A percentile compares a stretch with the other conserved stretches of the same genome.
These are phyloP conservation scores for Leishmania mexicana DNA, from an alignment of 208 protist genomes.

Conservation along the genomic window DNA sequence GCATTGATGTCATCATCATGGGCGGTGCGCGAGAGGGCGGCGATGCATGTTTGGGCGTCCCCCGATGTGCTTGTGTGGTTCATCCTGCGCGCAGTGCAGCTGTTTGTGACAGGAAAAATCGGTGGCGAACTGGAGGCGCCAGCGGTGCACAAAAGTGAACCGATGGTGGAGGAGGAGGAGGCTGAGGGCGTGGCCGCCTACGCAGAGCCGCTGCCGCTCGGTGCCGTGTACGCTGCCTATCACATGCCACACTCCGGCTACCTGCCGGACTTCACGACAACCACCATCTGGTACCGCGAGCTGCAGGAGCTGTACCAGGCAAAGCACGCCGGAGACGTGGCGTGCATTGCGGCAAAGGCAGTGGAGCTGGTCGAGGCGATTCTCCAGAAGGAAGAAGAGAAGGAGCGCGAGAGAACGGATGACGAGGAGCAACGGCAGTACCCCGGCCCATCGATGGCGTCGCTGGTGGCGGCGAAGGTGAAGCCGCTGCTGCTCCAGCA, in stretches of 20 bases:
- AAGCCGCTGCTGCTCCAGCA: constrained; percentile 11
- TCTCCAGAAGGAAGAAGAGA: not conserved
- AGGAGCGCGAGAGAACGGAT: not conserved
- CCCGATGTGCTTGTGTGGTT: constrained; percentile 42
- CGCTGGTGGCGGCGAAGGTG: not conserved
- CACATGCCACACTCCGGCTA: constrained; percentile 85
- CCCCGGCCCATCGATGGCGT: not conserved
- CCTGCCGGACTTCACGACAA: constrained; percentile 96
- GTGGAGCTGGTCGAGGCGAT: constrained; percentile 15
- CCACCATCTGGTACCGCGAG: constrained; percentile 91
- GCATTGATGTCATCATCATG: not conserved
- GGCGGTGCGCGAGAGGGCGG: not conserved
- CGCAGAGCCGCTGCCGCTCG: not conserved
- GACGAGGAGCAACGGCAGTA: not conserved
- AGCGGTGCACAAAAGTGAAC: not conserved
- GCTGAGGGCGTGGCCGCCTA: not conserved
- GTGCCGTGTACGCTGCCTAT: not conserved
- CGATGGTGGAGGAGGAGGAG: not conserved
- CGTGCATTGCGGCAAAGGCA: constrained; percentile 30
- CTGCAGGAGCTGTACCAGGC: constrained; percentile 81
- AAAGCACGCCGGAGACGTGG: constrained; percentile 63
- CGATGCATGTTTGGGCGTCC: constrained; percentile 11
- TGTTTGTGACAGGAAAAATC: constrained; percentile 19
- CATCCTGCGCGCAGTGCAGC: constrained; percentile 22
- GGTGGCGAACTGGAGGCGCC: not conserved